Evolutionary conservation across 2,329 filamentous ascomycete species (phyloP).

Genomic region (Aspergillus pseudoviridinutans): DNA sequence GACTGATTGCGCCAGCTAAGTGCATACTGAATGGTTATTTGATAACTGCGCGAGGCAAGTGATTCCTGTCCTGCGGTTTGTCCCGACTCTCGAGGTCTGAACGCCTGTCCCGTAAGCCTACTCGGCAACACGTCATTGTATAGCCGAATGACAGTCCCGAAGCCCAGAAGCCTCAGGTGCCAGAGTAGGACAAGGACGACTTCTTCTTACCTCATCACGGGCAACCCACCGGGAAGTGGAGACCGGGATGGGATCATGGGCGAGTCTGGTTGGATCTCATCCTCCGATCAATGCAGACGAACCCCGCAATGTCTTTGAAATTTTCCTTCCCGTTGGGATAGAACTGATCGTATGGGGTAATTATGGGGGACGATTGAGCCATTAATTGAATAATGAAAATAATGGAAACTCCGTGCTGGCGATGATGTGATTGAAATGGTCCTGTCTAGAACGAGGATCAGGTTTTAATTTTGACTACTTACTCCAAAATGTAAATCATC

Average conservation of each 20-base stretch:
- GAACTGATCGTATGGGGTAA: not conserved
- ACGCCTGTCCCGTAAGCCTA: not conserved
- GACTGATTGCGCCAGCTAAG: not conserved
- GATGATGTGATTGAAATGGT: constrained; percentile 16
- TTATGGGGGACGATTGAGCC: not conserved
- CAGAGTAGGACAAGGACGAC: not conserved
- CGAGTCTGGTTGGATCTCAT: not conserved
- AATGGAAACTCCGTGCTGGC: constrained; percentile 28
- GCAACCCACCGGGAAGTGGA: not conserved
- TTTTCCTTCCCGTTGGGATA: not conserved
- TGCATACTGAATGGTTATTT: not conserved
- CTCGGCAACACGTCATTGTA: not conserved
- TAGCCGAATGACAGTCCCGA: not conserved
- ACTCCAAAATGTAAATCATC: constrained; percentile 42
- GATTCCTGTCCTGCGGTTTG: not conserved
- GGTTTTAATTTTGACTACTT: not conserved
- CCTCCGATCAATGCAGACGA: not conserved
- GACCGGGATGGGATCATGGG: not conserved
- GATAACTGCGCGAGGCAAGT: not conserved
- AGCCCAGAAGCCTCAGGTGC: not conserved
- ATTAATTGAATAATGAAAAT: constrained; percentile 17
- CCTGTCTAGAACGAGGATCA: not conserved
- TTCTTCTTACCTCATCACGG: not conserved
- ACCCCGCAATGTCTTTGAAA: not conserved
- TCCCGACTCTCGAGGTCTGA: not conserved